Evolutionary conservation across 2,329 filamentous ascomycete species (phyloP).

Genomic region (Colletotrichum godetiae): DNA sequence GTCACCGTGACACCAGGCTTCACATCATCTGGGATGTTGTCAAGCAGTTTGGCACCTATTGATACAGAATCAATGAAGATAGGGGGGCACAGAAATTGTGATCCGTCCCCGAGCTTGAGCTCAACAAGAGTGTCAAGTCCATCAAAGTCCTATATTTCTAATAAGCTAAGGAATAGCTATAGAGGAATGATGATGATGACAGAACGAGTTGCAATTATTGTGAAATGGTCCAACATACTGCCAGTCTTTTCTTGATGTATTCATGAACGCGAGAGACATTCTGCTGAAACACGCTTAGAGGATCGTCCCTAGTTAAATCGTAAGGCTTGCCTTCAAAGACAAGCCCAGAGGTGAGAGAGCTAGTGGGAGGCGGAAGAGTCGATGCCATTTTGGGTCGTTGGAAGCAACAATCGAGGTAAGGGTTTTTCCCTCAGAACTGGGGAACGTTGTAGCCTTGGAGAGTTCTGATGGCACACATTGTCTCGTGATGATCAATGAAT

Average conservation of each 20-base stretch:
- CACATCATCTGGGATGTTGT: background rate
- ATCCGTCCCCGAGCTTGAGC: constrained; percentile 4
- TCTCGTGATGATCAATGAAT: background rate
- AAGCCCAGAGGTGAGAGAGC: background rate
- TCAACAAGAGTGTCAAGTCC: constrained; percentile 10
- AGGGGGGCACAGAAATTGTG: background rate
- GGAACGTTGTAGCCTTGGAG: background rate
- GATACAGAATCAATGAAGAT: constrained; percentile 5
- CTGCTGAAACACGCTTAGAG: background rate
- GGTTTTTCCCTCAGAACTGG: background rate
- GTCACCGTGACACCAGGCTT: background rate
- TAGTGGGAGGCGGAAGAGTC: background rate
- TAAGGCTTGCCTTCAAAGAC: background rate
- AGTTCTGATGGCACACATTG: background rate
- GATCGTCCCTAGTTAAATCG: background rate
- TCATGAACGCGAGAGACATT: background rate
- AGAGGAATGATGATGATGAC: background rate
- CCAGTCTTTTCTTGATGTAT: background rate
- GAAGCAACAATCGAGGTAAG: background rate
- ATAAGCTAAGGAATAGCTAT: background rate
- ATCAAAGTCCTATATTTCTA: constrained; percentile 1
- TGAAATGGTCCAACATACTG: background rate
- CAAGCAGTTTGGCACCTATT: background rate
- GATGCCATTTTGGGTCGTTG: background rate
- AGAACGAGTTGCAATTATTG: background rate